phyloP scores from a whole-genome alignment of 2,329 filamentous ascomycete species.

The Neopestalotiopsis rosae region DNA sequence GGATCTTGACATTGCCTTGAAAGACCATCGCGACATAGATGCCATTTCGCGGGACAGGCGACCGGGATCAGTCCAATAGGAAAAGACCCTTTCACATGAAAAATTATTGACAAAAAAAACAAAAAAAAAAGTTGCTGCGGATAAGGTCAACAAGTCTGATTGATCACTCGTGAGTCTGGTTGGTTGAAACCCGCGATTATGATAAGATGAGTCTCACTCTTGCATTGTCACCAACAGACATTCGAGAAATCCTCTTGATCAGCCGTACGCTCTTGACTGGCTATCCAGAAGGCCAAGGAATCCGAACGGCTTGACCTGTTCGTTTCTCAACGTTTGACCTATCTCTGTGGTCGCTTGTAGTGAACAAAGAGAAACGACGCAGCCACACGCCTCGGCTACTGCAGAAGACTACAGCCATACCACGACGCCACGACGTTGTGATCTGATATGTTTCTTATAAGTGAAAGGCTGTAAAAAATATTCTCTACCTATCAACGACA shows the following conservation, averaged over 20 bases:
- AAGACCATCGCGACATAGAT: background rate
- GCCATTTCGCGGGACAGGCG: background rate
- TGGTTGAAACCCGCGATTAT: background rate
- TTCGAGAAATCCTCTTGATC: background rate
- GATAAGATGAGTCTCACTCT: background rate
- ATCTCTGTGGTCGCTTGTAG: too few relatives aligned
- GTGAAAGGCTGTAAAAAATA: background rate
- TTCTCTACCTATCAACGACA: background rate
- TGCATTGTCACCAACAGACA: background rate
- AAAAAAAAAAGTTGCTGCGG: background rate
- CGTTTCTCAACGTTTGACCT: too few relatives aligned
- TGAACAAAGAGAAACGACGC: too few relatives aligned
- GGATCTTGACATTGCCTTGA: background rate
- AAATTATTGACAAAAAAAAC: background rate
- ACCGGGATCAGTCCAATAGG: constrained; percentile 6
- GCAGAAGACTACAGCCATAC: too few relatives aligned
- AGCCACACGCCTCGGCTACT: too few relatives aligned
- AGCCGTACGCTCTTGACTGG: too few relatives aligned
- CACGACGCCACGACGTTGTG: too few relatives aligned
- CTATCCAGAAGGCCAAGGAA: too few relatives aligned
- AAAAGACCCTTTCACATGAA: background rate
- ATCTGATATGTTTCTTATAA: background rate
- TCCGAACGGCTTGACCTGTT: too few relatives aligned
- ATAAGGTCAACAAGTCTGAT: background rate
- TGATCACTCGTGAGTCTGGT: background rate